These are phyloP conservation scores for Vanilla planifolia DNA, from an alignment of 106 monocot genomes.

Conservation along the genomic window DNA sequence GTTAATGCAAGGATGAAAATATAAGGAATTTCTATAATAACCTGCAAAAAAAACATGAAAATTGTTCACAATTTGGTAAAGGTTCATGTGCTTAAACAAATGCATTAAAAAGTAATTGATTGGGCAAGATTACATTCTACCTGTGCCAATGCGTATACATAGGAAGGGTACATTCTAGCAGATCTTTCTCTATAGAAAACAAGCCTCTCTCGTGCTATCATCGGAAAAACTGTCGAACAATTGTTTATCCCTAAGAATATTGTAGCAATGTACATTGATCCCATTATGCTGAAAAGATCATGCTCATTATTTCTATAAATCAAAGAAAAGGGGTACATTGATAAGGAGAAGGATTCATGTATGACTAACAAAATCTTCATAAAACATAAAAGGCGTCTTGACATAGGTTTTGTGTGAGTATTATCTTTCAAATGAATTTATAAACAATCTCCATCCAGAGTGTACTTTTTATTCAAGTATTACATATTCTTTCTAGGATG, in stretches of 20 bases:
- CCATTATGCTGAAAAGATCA: slow-evolving; percentile 42
- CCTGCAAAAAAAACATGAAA: slow-evolving; percentile 2
- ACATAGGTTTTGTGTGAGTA: too few species aligned
- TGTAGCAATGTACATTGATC: slow-evolving; percentile 28
- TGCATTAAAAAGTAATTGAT: background rate
- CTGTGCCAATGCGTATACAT: slow-evolving; percentile 2
- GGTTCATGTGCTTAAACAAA: background rate
- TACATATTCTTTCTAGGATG: too few species aligned
- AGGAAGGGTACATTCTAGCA: slow-evolving; percentile 51
- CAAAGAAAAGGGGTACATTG: slow-evolving; percentile 1
- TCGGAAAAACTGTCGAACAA: slow-evolving; percentile 29
- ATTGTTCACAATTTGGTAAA: background rate
- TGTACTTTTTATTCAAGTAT: too few species aligned
- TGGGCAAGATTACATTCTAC: background rate
- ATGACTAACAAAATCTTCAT: too few species aligned
- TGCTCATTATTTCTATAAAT: slow-evolving; percentile 32
- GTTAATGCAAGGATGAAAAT: slow-evolving; percentile 5
- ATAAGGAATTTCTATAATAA: slow-evolving; percentile 10
- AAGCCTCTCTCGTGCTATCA: slow-evolving; percentile 30
- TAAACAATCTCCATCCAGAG: too few species aligned
- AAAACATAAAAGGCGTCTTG: too few species aligned
- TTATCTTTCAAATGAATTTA: too few species aligned
- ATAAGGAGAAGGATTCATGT: too few species aligned
- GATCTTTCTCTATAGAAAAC: slow-evolving; percentile 45
- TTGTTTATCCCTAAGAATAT: slow-evolving; percentile 34